A percentile compares a stretch with the other conserved stretches of the same genome.
phyloP scores from a whole-genome alignment of 768 basidiomycete species.

The Pisolithus microcarpus region DNA sequence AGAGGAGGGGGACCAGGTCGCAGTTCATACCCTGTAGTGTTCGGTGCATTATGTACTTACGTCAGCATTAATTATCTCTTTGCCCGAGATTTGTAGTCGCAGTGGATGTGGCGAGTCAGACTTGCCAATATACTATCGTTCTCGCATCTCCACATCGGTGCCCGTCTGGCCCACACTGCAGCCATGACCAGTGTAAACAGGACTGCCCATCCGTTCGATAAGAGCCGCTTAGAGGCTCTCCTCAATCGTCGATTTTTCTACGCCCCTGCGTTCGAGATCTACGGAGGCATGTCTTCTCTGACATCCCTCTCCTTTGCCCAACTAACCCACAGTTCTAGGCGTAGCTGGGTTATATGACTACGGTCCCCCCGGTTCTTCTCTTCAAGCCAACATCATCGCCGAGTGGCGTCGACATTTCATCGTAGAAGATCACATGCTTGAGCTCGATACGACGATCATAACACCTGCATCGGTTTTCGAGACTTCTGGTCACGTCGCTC shows the following conservation, averaged over 20 bases:
- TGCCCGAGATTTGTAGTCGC: too few relatives aligned
- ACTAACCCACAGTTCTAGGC: conserved; percentile 43
- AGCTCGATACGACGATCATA: conserved; percentile 97
- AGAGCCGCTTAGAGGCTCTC: conserved; percentile 73
- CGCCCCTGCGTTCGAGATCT: conserved; percentile 97
- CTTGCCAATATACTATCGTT: too few relatives aligned
- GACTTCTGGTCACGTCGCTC: conserved; percentile 93
- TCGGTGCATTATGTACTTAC: too few relatives aligned
- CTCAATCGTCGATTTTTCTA: conserved; percentile 94
- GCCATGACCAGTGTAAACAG: conserved; percentile 56
- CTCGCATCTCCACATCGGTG: background rate
- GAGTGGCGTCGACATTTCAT: conserved; percentile 99
- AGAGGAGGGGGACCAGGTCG: conserved; percentile 32
- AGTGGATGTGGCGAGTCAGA: too few relatives aligned
- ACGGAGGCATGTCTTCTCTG: conserved; percentile 67
- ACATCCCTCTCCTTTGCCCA: background rate
- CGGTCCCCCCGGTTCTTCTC: conserved; percentile 89
- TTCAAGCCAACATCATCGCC: conserved; percentile 93
- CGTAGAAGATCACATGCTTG: conserved; percentile 96
- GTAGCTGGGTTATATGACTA: conserved; percentile 98
- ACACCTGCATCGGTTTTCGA: conserved; percentile 93
- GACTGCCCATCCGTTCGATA: conserved; percentile 82
- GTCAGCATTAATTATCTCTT: too few relatives aligned
- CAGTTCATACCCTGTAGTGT: too few relatives aligned
- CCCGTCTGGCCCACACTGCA: conserved; percentile 2